Evolutionary conservation across 2,329 filamentous ascomycete genomes (phyloP).

Genomic region (Aspergillus sclerotialis): DNA sequence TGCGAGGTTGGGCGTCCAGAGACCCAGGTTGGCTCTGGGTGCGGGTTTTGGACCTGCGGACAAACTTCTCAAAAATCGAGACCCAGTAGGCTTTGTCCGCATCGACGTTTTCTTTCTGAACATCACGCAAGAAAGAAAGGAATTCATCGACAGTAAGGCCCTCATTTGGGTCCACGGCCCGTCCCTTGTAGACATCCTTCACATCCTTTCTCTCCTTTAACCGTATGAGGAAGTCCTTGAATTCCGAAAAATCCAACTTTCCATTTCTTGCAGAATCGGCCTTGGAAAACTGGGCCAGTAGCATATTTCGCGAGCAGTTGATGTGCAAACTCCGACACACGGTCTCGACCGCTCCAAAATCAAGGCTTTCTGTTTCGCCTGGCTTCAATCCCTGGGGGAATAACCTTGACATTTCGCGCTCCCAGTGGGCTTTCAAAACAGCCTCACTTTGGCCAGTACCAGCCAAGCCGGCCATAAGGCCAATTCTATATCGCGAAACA

Average conservation of each 20-base stretch:
- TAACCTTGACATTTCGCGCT: slow-evolving; percentile 69
- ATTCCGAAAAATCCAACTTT: slow-evolving; percentile 69
- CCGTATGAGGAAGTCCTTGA: slow-evolving; percentile 72
- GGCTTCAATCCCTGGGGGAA: slow-evolving; percentile 37
- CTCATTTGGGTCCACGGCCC: slow-evolving; percentile 51
- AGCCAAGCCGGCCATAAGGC: slow-evolving; percentile 83
- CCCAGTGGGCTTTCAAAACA: slow-evolving; percentile 79
- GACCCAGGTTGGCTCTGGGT: slow-evolving; percentile 38
- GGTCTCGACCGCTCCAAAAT: slow-evolving; percentile 70
- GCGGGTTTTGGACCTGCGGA: slow-evolving; percentile 51
- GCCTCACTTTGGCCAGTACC: slow-evolving; percentile 68
- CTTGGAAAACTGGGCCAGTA: slow-evolving; percentile 66
- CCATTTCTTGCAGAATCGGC: slow-evolving; percentile 61
- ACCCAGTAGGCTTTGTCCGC: slow-evolving; percentile 62
- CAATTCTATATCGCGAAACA: slow-evolving; percentile 78
- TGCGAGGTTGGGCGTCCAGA: slow-evolving; percentile 45
- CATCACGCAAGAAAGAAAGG: slow-evolving; percentile 62
- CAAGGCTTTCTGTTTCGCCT: slow-evolving; percentile 63
- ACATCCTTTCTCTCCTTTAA: slow-evolving; percentile 83
- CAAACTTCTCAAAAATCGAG: slow-evolving; percentile 62
- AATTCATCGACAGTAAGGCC: slow-evolving; percentile 71
- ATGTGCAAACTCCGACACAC: slow-evolving; percentile 89
- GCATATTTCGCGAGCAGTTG: slow-evolving; percentile 69
- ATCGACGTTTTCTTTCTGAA: slow-evolving; percentile 71
- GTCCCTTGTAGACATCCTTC: slow-evolving; percentile 60